Evolutionary conservation across 1,139 yeast genomes (phyloP).

Genomic region (Waltiozyma sp.): DNA sequence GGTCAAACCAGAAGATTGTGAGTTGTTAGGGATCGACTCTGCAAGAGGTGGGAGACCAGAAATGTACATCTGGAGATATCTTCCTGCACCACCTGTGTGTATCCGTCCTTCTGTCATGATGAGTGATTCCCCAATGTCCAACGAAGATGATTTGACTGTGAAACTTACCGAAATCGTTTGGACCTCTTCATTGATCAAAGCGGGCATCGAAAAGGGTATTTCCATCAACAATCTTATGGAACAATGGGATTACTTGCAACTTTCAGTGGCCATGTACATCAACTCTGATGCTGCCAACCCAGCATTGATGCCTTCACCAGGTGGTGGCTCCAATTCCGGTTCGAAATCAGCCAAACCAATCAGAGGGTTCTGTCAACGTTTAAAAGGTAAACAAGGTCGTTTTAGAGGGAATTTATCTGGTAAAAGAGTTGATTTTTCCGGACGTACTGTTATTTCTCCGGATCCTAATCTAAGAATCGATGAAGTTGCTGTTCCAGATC

Average conservation of each 20-base stretch:
- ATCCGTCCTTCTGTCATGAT: slow-evolving; percentile 93
- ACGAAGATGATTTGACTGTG: slow-evolving; percentile 95
- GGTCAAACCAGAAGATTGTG: slow-evolving; percentile 80
- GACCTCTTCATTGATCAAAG: slow-evolving; percentile 86
- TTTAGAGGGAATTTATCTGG: slow-evolving; percentile 97
- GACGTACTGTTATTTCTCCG: slow-evolving; percentile 96
- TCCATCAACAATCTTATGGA: slow-evolving; percentile 90
- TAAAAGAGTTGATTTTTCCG: slow-evolving; percentile 97
- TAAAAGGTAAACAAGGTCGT: slow-evolving; percentile 98
- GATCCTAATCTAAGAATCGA: slow-evolving; percentile 93
- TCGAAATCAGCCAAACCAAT: slow-evolving; percentile 66
- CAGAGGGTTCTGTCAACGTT: slow-evolving; percentile 91
- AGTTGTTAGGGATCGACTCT: slow-evolving; percentile 82
- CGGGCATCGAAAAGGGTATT: slow-evolving; percentile 92
- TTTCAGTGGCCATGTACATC: slow-evolving; percentile 94
- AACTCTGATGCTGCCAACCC: slow-evolving; percentile 93
- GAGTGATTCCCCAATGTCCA: slow-evolving; percentile 81
- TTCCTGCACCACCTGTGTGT: slow-evolving; percentile 99
- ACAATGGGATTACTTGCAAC: slow-evolving; percentile 95
- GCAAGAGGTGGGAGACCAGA: slow-evolving; percentile 89
- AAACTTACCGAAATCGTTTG: slow-evolving; percentile 93
- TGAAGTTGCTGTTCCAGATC: slow-evolving; percentile 96
- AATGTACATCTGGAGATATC: slow-evolving; percentile 90
- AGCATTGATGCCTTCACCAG: slow-evolving; percentile 49
- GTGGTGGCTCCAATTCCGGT: slow-evolving; percentile 14